Conservation (phyloP, 306 rosid genomes). For the Fragaria ananassa region DNA sequence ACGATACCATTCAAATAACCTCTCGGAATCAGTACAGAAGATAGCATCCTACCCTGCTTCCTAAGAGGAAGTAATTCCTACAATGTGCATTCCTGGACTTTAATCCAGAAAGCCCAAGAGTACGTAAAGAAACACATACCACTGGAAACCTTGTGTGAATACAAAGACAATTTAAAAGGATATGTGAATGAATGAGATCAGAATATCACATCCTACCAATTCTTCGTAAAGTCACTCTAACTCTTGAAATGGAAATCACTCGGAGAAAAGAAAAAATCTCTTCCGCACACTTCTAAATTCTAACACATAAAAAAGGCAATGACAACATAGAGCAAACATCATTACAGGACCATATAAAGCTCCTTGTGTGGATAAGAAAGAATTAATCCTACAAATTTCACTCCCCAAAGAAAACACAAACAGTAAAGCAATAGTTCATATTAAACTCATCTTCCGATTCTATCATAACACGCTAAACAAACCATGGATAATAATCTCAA, state of each 20-base stretch:
- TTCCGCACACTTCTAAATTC: background rate
- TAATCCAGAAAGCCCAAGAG: background rate
- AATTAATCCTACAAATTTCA: background rate
- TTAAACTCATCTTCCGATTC: background rate
- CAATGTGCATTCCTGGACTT: background rate
- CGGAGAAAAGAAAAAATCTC: background rate
- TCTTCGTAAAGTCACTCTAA: background rate
- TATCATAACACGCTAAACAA: too few relatives aligned
- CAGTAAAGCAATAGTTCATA: background rate
- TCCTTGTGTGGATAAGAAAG: background rate
- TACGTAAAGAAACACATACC: background rate
- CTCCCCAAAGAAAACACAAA: background rate
- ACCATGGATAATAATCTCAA: too few relatives aligned
- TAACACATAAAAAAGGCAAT: background rate
- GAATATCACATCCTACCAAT: background rate
- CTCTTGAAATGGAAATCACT: background rate
- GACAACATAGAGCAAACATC: background rate
- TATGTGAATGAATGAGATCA: background rate
- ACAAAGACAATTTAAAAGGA: background rate
- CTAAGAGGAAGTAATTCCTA: too few relatives aligned
- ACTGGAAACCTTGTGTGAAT: background rate
- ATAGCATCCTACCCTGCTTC: background rate
- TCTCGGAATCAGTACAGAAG: background rate
- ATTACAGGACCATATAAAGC: background rate
- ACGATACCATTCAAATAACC: background rate